Conservation (phyloP, 2,329 filamentous ascomycete species). For the Bipolaris victoriae region DNA sequence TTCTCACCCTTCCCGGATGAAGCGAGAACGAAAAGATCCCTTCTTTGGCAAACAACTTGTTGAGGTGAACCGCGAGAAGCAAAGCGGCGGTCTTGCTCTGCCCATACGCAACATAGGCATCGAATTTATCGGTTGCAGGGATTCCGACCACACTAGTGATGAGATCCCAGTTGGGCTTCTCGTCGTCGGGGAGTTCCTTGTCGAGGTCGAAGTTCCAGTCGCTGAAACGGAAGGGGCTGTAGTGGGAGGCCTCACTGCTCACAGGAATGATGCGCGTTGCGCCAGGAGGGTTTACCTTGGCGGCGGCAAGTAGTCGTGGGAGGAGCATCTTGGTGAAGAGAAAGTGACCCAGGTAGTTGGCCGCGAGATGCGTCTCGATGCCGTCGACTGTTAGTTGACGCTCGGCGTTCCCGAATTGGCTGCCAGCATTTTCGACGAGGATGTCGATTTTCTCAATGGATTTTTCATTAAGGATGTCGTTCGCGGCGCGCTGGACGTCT, state of each 20-base stretch:
- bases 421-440: slow-evolving; percentile 29
- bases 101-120: slow-evolving; percentile 17
- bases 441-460: background rate
- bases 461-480: background rate
- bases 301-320: slow-evolving; percentile 36
- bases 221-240: slow-evolving; percentile 43
- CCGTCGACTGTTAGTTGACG: slow-evolving; percentile 45
- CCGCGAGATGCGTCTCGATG: slow-evolving; percentile 53
- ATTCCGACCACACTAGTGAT: background rate
- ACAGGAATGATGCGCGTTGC: slow-evolving; percentile 20
- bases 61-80: slow-evolving; percentile 13
- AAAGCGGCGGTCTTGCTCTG: slow-evolving; percentile 24
- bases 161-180: slow-evolving; percentile 9
- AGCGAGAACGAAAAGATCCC: slow-evolving; percentile 17
- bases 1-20: slow-evolving; percentile 19
- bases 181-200: slow-evolving; percentile 2
- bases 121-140: background rate
- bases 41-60: background rate
- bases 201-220: slow-evolving; percentile 45
- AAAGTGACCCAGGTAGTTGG: slow-evolving; percentile 54
- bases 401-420: slow-evolving; percentile 44
- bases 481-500: background rate
- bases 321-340: slow-evolving; percentile 50
- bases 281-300: slow-evolving; percentile 4
- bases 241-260: background rate